Evolutionary conservation across 2,329 filamentous ascomycete species (phyloP).

Genomic region (Verticillium nonalfalfae): DNA sequence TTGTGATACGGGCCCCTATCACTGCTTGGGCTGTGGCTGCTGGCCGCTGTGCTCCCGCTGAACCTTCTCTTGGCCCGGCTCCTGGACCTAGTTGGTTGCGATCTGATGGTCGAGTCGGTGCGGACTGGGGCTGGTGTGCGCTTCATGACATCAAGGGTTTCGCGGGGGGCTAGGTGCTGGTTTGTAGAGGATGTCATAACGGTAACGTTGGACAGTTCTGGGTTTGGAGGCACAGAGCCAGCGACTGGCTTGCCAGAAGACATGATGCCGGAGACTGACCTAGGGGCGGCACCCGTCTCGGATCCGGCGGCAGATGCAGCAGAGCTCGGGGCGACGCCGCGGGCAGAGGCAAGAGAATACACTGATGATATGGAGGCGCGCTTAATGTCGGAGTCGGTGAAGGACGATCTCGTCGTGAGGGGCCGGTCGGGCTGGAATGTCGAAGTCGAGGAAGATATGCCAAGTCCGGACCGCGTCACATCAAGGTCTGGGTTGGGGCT

Average conservation of each 20-base stretch:
- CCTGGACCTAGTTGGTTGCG: constrained; percentile 52
- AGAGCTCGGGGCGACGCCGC: constrained; percentile 41
- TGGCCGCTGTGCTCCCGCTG: constrained; percentile 75
- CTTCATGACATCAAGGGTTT: constrained; percentile 36
- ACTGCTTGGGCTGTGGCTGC: constrained; percentile 73
- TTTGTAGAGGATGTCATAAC: constrained; percentile 44
- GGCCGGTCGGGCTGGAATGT: constrained; percentile 24
- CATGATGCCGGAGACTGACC: constrained; percentile 39
- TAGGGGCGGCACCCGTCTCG: constrained; percentile 34
- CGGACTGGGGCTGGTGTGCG: constrained; percentile 21
- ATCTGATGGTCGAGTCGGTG: constrained; percentile 21
- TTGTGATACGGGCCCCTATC: constrained; percentile 52
- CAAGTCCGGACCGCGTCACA: neutral
- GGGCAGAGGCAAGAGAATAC: constrained; percentile 61
- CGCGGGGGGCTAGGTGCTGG: constrained; percentile 37
- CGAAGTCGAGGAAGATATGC: constrained; percentile 18
- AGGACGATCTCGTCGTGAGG: constrained; percentile 36
- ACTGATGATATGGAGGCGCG: constrained; percentile 69
- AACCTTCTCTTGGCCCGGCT: constrained; percentile 69
- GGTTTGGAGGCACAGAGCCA: constrained; percentile 39
- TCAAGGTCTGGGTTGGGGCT: neutral
- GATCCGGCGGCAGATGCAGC: constrained; percentile 47
- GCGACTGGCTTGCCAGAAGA: constrained; percentile 32
- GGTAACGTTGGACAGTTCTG: constrained; percentile 43
- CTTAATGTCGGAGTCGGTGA: constrained; percentile 50